phyloP scores from a whole-genome alignment of 1,284 basidiomycete species.

The Quambalaria eucalypti region DNA sequence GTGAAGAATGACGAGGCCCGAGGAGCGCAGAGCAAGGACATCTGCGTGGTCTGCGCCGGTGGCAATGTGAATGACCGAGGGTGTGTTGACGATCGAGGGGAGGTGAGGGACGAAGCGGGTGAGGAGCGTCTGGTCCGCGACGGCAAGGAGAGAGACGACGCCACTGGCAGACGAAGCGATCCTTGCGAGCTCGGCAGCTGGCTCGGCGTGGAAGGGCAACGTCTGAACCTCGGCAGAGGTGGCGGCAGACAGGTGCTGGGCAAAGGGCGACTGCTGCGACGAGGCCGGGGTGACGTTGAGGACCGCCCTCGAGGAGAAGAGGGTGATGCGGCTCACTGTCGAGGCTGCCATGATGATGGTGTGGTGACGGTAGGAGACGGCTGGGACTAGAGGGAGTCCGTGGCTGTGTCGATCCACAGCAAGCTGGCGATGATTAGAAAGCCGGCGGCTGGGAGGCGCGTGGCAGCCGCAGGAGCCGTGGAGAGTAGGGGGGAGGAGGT shows the following conservation, averaged over 20 bases:
- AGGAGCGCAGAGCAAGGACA: conserved; percentile 56
- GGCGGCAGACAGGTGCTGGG: background rate
- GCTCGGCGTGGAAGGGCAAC: background rate
- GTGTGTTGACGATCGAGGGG: conserved; percentile 25
- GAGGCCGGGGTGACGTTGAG: background rate
- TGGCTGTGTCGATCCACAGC: too few species aligned
- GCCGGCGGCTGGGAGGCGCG: too few species aligned
- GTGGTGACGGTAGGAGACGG: too few species aligned
- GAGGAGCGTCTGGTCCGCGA: conserved; percentile 24
- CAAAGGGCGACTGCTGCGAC: background rate
- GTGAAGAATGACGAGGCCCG: conserved; percentile 58
- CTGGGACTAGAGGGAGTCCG: too few species aligned
- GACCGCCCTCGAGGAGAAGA: background rate
- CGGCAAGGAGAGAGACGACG: conserved; percentile 26
- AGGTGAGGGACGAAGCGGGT: conserved; percentile 40
- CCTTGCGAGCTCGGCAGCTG: background rate
- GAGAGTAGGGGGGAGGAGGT: too few species aligned
- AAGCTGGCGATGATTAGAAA: too few species aligned
- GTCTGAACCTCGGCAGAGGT: background rate
- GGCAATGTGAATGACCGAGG: conserved; percentile 35
- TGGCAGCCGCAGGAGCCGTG: too few species aligned
- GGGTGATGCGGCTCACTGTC: background rate
- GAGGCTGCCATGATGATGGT: background rate
- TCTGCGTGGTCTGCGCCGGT: conserved; percentile 55
- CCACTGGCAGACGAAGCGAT: conserved; percentile 14